These are phyloP conservation scores for Fusarium kyushuense DNA, from an alignment of 2,329 filamentous ascomycete genomes.

Conservation along the genomic window DNA sequence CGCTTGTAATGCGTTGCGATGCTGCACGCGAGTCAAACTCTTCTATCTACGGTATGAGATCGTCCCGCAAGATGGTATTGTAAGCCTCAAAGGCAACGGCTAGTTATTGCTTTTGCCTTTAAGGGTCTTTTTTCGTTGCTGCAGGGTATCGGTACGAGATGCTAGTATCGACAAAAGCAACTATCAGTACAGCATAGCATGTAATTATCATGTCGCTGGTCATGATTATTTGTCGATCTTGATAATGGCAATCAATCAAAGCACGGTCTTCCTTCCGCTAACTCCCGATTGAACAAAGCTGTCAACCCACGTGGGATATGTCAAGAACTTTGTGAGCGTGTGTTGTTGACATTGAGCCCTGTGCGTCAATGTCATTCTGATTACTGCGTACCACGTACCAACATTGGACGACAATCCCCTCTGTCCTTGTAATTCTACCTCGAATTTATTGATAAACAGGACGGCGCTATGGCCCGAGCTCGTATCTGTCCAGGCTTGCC, in stretches of 20 bases:
- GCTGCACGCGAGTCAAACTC: conserved; percentile 23
- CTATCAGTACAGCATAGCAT: background rate
- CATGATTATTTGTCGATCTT: background rate
- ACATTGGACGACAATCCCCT: background rate
- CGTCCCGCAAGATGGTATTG: conserved; percentile 7
- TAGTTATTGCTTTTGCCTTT: conserved; percentile 15
- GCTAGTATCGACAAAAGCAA: background rate
- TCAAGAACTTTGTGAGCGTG: conserved; percentile 24
- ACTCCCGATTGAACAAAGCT: conserved; percentile 20
- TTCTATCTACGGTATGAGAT: conserved; percentile 4
- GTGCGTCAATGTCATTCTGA: conserved; percentile 18
- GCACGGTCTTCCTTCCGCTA: conserved; percentile 34
- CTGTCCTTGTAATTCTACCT: background rate
- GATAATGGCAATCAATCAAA: conserved; percentile 30
- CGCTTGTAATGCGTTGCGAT: background rate
- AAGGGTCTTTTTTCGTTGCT: background rate
- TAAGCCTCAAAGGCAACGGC: conserved; percentile 9
- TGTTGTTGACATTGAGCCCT: conserved; percentile 4
- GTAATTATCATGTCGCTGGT: background rate
- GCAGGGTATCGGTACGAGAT: background rate
- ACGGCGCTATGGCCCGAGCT: conserved; percentile 1
- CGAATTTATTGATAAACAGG: background rate
- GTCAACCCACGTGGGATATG: conserved; percentile 32
- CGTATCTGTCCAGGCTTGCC: background rate
- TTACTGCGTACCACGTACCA: background rate